These are phyloP conservation scores for Loxodes magnus DNA, from an alignment of 73 alveolate genomes.

Conservation along the genomic window DNA sequence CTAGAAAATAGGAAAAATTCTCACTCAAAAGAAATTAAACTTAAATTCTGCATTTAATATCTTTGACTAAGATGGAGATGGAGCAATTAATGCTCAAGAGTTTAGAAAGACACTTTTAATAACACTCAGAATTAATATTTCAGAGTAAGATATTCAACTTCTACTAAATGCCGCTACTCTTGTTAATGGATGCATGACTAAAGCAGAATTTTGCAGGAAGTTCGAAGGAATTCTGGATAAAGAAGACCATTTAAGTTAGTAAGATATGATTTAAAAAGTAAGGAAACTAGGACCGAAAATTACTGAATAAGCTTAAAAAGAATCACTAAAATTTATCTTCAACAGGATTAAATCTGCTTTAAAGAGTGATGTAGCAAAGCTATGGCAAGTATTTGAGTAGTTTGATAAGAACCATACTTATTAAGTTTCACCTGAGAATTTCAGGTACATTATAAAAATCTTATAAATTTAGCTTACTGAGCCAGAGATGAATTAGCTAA, in stretches of 20 bases:
- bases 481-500: too few species aligned
- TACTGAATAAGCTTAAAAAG: slow-evolving; percentile 3
- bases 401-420: too few species aligned
- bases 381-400: too few species aligned
- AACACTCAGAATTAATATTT: neutral
- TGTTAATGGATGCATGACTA: slow-evolving; percentile 6
- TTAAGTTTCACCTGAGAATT: too few species aligned
- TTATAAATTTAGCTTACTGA: too few species aligned
- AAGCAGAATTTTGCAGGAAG: slow-evolving; percentile 1
- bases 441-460: too few species aligned
- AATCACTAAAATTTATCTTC: neutral
- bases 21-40: slow-evolving; percentile 25
- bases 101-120: slow-evolving; percentile 14
- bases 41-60: slow-evolving; percentile 22
- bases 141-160: slow-evolving; percentile 11
- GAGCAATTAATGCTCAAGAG: slow-evolving; percentile 16
- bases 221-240: neutral
- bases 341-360: neutral
- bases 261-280: slow-evolving; percentile 2
- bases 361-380: slow-evolving; percentile 11
- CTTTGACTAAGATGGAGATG: slow-evolving; percentile 28
- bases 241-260: neutral
- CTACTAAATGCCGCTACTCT: slow-evolving; percentile 3
- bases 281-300: neutral
- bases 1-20: slow-evolving; percentile 11